phyloP scores from a whole-genome alignment of 2,329 filamentous ascomycete genomes.

The Graphium sp. region DNA sequence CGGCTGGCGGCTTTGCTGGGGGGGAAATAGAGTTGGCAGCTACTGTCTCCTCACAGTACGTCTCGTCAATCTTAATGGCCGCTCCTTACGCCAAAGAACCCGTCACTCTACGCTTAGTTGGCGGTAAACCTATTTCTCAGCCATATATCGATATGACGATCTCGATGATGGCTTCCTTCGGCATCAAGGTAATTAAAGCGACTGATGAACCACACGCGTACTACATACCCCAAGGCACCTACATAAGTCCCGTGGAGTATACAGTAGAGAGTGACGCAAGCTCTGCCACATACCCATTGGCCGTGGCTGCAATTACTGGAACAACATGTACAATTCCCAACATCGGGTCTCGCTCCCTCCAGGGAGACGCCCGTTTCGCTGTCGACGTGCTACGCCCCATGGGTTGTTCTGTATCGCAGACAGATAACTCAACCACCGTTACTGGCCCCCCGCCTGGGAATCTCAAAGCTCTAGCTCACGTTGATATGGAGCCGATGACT shows the following conservation, averaged over 20 bases:
- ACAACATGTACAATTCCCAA: conserved; percentile 94
- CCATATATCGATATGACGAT: conserved; percentile 98
- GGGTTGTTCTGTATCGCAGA: conserved; percentile 84
- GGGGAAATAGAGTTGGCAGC: conserved; percentile 84
- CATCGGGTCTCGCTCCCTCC: conserved; percentile 79
- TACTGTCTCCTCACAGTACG: conserved; percentile 97
- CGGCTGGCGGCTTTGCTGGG: conserved; percentile 68
- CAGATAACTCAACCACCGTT: conserved; percentile 74
- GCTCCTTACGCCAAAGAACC: conserved; percentile 92
- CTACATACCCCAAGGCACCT: conserved; percentile 72
- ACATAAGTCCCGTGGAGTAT: conserved; percentile 73
- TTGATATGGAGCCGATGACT: conserved; percentile 99
- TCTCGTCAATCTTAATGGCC: conserved; percentile 91
- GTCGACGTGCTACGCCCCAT: conserved; percentile 80
- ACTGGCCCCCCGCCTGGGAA: conserved; percentile 65
- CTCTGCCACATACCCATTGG: conserved; percentile 89
- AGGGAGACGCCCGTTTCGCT: conserved; percentile 90
- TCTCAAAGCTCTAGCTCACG: conserved; percentile 58
- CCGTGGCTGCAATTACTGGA: conserved; percentile 86
- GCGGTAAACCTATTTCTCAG: conserved; percentile 95
- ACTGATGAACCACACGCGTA: conserved; percentile 75
- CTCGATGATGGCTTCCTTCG: conserved; percentile 91
- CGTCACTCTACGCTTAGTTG: conserved; percentile 76
- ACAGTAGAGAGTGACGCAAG: conserved; percentile 93
- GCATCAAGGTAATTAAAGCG: conserved; percentile 63